Evolutionary conservation across 108 stramenopile species (phyloP).

Genomic region (Cylindrotheca fusiformis): DNA sequence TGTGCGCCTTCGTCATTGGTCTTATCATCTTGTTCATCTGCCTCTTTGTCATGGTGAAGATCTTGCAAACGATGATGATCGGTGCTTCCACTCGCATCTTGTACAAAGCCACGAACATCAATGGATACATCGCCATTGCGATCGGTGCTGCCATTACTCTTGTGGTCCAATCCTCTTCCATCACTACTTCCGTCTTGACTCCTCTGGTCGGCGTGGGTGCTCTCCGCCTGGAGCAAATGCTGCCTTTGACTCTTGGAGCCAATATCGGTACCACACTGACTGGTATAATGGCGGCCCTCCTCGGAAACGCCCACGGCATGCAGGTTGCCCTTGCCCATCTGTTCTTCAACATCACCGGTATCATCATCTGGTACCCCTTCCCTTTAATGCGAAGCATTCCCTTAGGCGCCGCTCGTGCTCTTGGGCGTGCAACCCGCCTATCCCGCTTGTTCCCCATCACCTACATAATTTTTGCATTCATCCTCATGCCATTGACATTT

Average conservation of each 20-base stretch:
- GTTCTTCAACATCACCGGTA: slow-evolving; percentile 82
- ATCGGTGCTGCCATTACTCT: slow-evolving; percentile 81
- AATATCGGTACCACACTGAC: slow-evolving; percentile 85
- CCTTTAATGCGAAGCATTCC: slow-evolving; percentile 78
- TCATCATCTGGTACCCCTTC: slow-evolving; percentile 83
- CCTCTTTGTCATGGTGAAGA: slow-evolving; percentile 73
- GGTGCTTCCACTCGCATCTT: slow-evolving; percentile 77
- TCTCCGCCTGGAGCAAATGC: slow-evolving; percentile 64
- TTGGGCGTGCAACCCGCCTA: slow-evolving; percentile 62
- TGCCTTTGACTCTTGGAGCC: slow-evolving; percentile 77
- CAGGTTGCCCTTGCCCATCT: slow-evolving; percentile 80
- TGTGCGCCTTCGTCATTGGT: slow-evolving; percentile 66
- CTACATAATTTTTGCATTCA: slow-evolving; percentile 69
- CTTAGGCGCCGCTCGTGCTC: slow-evolving; percentile 49
- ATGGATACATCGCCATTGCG: slow-evolving; percentile 73
- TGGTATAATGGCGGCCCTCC: slow-evolving; percentile 63
- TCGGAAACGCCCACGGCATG: slow-evolving; percentile 55
- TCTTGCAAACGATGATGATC: slow-evolving; percentile 72
- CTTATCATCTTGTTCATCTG: slow-evolving; percentile 71
- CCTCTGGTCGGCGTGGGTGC: slow-evolving; percentile 76
- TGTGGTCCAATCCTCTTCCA: slow-evolving; percentile 76
- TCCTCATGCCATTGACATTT: slow-evolving; percentile 57
- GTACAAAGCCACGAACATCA: slow-evolving; percentile 87
- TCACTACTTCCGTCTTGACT: slow-evolving; percentile 77
- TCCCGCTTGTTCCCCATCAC: slow-evolving; percentile 62